A percentile compares a stretch with the other conserved stretches of the same genome.
Evolutionary conservation across 2,329 filamentous ascomycete genomes (phyloP).

Genomic region (Penicillium occitanis): DNA sequence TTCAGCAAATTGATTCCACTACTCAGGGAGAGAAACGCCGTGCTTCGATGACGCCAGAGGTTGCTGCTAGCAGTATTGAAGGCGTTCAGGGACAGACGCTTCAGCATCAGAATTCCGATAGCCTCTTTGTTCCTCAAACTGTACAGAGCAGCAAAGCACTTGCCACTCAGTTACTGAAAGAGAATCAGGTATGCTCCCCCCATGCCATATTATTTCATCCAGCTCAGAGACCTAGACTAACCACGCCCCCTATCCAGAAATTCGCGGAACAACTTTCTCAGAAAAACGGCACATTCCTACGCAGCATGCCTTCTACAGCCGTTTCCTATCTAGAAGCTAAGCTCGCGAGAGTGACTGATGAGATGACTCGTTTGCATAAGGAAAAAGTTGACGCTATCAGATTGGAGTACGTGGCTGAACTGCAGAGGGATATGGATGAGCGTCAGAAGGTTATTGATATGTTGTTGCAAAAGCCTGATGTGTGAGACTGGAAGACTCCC

Average conservation of each 20-base stretch:
- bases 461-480: neutral
- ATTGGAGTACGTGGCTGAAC: constrained; percentile 11
- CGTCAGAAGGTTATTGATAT: constrained; percentile 20
- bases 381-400: constrained; percentile 15
- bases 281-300: constrained; percentile 8
- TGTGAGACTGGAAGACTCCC: neutral
- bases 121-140: neutral
- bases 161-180: neutral
- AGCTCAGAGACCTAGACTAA: neutral
- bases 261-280: constrained; percentile 7
- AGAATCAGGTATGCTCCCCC: neutral
- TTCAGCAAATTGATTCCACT: neutral
- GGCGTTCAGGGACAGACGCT: neutral
- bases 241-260: neutral
- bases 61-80: neutral
- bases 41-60: neutral
- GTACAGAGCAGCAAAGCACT: neutral
- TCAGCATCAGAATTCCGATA: neutral
- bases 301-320: neutral
- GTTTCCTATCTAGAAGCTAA: neutral
- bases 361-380: constrained; percentile 2
- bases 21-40: neutral
- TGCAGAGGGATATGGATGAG: constrained; percentile 17
- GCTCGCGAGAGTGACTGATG: neutral
- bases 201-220: neutral